Base-by-base conservation (phyloP, 1,139 yeast genomes). In the Geotrichum candidum region DNA sequence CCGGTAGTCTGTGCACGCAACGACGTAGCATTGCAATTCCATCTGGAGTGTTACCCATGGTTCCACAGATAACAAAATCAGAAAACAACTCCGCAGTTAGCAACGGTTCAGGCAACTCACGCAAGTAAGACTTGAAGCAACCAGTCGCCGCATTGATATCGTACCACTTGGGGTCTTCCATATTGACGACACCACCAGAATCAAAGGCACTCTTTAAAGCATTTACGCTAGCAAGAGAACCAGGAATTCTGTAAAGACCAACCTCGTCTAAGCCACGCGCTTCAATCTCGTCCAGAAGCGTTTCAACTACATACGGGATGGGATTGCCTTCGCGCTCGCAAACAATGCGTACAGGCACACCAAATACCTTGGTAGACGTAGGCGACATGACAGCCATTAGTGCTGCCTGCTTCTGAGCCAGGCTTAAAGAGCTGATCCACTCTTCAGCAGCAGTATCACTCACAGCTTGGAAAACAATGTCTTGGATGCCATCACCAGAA, bases 91-190 rank as follows among this genome's bases (percentile, higher is more conserved):
- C 80, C 55, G 81, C 83, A 0, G 95, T 85, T 61, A 94, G 81
- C 51, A 92, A 75, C 0, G 97, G 90, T 69, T 92, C 96, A 0
- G 97, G 97, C 56, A 94, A 76, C 69, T 91, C 98, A 66, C 99
- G 82, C 67, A 94, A 77, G 71, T 84, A 92, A 64, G 88, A 82
- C 73, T 94, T 94, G 68, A 94, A 87, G 69, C 96, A 85, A 54
- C 97, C 96, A 1, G 98, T 92, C 57, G 91, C 84, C 0, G 96
- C 88, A 73, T 94, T 95, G 56, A 90, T 84, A 73, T 91, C 97
- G 70, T 85, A 85, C 77, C 89, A 83, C 57, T 88, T 80, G 61
- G 84, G 84, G 68, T 85, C 87, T 60, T 83, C 85, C 73, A 87
- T 82, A 46, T 84, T 80, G 65, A 90, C 85, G 10, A 81, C 82